A percentile compares a stretch with the other conserved stretches of the same genome.
These are phyloP conservation scores for Trametes gibbosa DNA, from an alignment of 768 basidiomycete genomes.

Conservation along the genomic window DNA sequence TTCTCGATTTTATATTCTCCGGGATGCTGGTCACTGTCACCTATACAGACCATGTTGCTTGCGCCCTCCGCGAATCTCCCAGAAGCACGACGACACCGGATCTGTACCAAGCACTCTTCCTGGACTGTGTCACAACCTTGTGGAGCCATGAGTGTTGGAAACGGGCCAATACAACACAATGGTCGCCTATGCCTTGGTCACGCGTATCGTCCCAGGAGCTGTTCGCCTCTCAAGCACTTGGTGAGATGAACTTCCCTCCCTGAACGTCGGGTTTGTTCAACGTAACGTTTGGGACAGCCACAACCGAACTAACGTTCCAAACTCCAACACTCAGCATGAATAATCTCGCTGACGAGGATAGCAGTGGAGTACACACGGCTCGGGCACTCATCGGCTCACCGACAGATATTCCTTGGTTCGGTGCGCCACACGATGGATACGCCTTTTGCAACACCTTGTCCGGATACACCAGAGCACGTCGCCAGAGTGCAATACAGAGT, in stretches of 20 bases:
- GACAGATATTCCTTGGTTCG: neutral
- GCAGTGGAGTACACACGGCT: neutral
- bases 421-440: neutral
- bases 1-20: neutral
- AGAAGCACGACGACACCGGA: neutral
- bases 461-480: neutral
- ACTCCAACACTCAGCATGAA: neutral
- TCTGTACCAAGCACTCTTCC: neutral
- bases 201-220: neutral
- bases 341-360: neutral
- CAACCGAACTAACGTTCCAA: neutral
- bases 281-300: neutral
- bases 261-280: neutral
- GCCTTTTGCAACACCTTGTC: neutral
- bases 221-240: neutral
- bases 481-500: neutral
- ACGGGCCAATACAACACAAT: neutral
- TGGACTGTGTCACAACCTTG: neutral
- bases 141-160: neutral
- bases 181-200: neutral
- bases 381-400: neutral
- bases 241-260: neutral
- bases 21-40: neutral
- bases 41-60: neutral
- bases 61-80: neutral